Percentiles rank a stretch among this genome's conserved stretches.
Evolutionary conservation across 768 basidiomycete species (phyloP).

Genomic region (Crucibulum laeve): DNA sequence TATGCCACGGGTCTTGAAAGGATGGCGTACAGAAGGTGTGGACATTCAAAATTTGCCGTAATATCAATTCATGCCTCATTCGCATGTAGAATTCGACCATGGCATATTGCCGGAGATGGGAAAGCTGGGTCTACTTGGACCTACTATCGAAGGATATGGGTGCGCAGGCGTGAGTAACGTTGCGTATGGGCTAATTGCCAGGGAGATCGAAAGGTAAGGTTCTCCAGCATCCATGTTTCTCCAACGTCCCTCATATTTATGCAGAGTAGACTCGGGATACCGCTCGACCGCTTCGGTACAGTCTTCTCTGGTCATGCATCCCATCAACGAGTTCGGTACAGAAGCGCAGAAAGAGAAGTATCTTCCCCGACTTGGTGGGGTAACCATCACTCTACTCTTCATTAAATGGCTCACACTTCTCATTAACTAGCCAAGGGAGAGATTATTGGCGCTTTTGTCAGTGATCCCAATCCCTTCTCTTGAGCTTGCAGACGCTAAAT

Average conservation of each 20-base stretch:
- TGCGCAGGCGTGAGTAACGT: constrained; percentile 91
- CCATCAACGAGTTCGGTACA: constrained; percentile 83
- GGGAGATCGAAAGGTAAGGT: constrained; percentile 85
- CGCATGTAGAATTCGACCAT: constrained; percentile 65
- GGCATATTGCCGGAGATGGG: constrained; percentile 89
- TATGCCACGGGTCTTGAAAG: constrained; percentile 82
- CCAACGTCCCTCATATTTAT: background rate
- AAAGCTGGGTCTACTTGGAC: constrained; percentile 81
- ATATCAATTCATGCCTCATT: background rate
- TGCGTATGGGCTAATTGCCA: constrained; percentile 89
- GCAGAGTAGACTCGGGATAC: constrained; percentile 92
- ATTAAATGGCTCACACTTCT: background rate
- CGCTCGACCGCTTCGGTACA: constrained; percentile 94
- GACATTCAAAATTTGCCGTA: constrained; percentile 1
- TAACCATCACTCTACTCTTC: background rate
- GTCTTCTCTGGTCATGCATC: constrained; percentile 96
- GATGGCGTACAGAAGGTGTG: constrained; percentile 83
- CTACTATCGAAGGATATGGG: constrained; percentile 90
- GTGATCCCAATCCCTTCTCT: constrained; percentile 20
- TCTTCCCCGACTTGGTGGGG: constrained; percentile 73
- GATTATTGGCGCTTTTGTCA: constrained; percentile 87
- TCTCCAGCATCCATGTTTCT: background rate
- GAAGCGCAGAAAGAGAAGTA: constrained; percentile 90
- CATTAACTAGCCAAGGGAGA: constrained; percentile 66
- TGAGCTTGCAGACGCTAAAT: constrained; percentile 1